Evolutionary conservation across 2,329 filamentous ascomycete species (phyloP), one percentile per base, ranked within the genome.

Genomic region (Sporothrix variecibatus): DNA sequence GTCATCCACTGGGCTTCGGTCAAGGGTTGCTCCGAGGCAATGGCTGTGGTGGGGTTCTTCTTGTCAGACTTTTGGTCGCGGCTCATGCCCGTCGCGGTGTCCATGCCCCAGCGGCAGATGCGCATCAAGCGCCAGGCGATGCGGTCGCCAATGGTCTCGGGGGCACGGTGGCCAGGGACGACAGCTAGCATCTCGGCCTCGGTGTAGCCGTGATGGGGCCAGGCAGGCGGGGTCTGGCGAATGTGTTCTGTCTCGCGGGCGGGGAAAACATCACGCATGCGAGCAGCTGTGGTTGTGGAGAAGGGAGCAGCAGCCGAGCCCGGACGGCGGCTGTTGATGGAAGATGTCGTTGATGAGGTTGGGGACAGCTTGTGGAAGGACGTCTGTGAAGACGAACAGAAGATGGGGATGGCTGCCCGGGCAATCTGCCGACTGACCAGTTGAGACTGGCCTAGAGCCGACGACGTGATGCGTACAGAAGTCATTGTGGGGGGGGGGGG

Each of bases 1-100:
- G 93, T 89, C 78, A 98, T 87, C 86, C 96, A 99, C 84, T 98
- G 96, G 5, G 91, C 86, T 81, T 97, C 95, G 0, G 90, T 96
- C 86, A 97, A 79, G 81, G 91, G 84, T 86, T 88, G 84, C 71
- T 88, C 79, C 73, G 88, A 86, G 28, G 81, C 80, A 9, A 89
- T 79, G 6, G 87, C 83, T 2, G 86, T 89, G 0, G 88, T 90
- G 8, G 89, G 88, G 75, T 87, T 82, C 76, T 82, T 83, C 81
- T 86, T 88, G 79, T 89, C 87, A 43, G 87, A 88, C 76, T 93
- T 88, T 80, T 97, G 94, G 43, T 89, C 90, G 78, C 94, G 92
- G 51, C 81, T 82, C 83, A 90, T 86, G 15, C 94, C 94, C 0
- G 95, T 97, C 20, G 88, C 93, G 49, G 91, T 83, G 81, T 98